A percentile compares a stretch with the other conserved stretches of the same genome.
Conservation (phyloP, 495 filamentous ascomycete species). For the Hypoxylon intermedium region DNA sequence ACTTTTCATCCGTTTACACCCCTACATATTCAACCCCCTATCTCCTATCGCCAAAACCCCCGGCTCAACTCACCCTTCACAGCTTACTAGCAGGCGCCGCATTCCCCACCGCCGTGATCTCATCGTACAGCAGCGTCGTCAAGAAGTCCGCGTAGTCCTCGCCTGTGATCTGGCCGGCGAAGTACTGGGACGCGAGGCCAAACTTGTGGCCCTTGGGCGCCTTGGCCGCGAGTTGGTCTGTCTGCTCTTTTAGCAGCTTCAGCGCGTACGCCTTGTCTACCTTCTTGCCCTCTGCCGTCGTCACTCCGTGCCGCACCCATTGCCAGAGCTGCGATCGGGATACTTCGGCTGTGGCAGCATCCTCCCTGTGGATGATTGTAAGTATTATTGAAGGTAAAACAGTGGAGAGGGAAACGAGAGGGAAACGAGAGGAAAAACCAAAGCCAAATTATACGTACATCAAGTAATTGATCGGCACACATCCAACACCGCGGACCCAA, state of each 20-base stretch:
- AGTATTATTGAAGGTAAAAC: no score
- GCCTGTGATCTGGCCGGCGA: slow-evolving; percentile 89
- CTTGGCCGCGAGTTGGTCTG: slow-evolving; percentile 74
- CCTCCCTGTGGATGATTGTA: slow-evolving; percentile 66
- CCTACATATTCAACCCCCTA: background rate
- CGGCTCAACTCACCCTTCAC: slow-evolving; percentile 42
- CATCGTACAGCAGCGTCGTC: slow-evolving; percentile 90
- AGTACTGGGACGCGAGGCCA: slow-evolving; percentile 89
- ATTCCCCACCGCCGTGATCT: slow-evolving; percentile 85
- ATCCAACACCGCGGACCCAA: slow-evolving; percentile 93
- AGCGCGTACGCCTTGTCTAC: slow-evolving; percentile 91
- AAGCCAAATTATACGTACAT: slow-evolving; percentile 64
- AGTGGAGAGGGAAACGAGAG: background rate
- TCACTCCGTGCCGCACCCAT: slow-evolving; percentile 86
- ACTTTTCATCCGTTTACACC: slow-evolving; percentile 3
- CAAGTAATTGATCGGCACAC: slow-evolving; percentile 97
- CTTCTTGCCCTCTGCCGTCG: slow-evolving; percentile 87
- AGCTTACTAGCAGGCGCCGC: slow-evolving; percentile 78
- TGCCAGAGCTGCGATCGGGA: slow-evolving; percentile 94
- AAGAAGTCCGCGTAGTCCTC: slow-evolving; percentile 98
- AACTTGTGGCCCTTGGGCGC: slow-evolving; percentile 92
- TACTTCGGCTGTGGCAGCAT: slow-evolving; percentile 96
- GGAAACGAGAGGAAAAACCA: slow-evolving; percentile 1
- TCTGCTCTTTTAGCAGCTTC: slow-evolving; percentile 83
- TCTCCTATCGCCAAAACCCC: slow-evolving; percentile 30